phyloP scores from a whole-genome alignment of 352 stramenopile species.

The Peronosclerospora sorghi region DNA sequence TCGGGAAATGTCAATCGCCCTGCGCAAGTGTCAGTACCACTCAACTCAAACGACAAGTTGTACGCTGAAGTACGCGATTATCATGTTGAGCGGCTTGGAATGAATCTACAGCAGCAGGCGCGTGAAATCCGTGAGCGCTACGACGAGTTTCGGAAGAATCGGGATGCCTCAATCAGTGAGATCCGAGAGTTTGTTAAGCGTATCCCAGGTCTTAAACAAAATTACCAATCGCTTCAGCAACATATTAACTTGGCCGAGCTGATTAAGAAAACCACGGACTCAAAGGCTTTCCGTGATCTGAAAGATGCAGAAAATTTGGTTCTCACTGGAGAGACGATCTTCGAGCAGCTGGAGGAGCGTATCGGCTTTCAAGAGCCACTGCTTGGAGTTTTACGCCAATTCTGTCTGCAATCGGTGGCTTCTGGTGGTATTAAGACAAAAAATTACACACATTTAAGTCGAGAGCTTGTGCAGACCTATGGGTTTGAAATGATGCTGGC shows the following conservation, averaged over 20 bases:
- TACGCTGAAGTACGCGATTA: conserved; percentile 94
- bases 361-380: conserved; percentile 89
- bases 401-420: conserved; percentile 91
- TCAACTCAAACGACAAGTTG: conserved; percentile 94
- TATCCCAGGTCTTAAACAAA: conserved; percentile 89
- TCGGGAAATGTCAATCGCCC: conserved; percentile 20
- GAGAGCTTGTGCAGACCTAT: conserved; percentile 94
- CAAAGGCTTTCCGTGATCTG: conserved; percentile 87
- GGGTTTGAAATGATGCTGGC: conserved; percentile 92
- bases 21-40: conserved; percentile 83
- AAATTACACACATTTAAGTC: conserved; percentile 89
- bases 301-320: conserved; percentile 93
- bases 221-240: conserved; percentile 92
- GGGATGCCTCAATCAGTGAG: conserved; percentile 93
- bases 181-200: conserved; percentile 98
- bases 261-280: conserved; percentile 91
- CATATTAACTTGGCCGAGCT: conserved; percentile 96
- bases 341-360: conserved; percentile 92
- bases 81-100: conserved; percentile 93
- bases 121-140: conserved; percentile 90
- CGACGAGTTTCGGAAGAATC: conserved; percentile 91
- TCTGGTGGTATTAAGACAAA: conserved; percentile 89
- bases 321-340: conserved; percentile 91
- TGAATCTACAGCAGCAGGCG: conserved; percentile 93
- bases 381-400: conserved; percentile 82